These are phyloP conservation scores for Phytophthora niederhauseri DNA, from an alignment of 352 stramenopile species.

Conservation along the genomic window DNA sequence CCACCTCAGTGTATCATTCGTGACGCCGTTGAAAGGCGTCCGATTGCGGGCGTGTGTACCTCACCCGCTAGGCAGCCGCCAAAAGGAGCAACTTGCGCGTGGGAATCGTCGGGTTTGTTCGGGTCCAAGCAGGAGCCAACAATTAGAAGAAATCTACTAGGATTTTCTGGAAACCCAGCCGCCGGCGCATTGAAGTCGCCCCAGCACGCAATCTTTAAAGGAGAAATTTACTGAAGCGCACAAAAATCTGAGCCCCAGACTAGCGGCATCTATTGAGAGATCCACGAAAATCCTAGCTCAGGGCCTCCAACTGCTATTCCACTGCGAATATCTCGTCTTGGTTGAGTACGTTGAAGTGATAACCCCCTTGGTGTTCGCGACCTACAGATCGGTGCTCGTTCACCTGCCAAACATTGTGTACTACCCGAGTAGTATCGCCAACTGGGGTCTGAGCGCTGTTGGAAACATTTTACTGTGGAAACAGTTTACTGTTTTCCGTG, in stretches of 20 bases:
- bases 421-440: not conserved
- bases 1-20: not conserved
- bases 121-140: not conserved
- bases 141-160: not conserved
- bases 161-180: not conserved
- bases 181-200: not conserved
- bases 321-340: slow-evolving; percentile 4
- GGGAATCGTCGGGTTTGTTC: slow-evolving; percentile 1
- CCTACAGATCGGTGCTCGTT: not conserved
- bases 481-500: not conserved
- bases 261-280: not conserved
- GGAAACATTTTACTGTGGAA: not conserved
- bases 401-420: not conserved
- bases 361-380: not conserved
- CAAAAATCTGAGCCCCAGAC: not conserved
- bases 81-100: not conserved
- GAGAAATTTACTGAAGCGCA: not conserved
- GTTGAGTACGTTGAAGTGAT: not conserved
- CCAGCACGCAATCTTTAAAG: not conserved
- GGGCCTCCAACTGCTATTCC: not conserved
- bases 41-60: slow-evolving; percentile 6
- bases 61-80: not conserved
- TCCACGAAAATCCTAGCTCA: not conserved
- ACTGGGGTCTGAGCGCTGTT: not conserved
- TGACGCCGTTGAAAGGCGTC: not conserved